Evolutionary conservation across 495 filamentous ascomycete genomes (phyloP).

Genomic region (Neurospora tetrasperma): DNA sequence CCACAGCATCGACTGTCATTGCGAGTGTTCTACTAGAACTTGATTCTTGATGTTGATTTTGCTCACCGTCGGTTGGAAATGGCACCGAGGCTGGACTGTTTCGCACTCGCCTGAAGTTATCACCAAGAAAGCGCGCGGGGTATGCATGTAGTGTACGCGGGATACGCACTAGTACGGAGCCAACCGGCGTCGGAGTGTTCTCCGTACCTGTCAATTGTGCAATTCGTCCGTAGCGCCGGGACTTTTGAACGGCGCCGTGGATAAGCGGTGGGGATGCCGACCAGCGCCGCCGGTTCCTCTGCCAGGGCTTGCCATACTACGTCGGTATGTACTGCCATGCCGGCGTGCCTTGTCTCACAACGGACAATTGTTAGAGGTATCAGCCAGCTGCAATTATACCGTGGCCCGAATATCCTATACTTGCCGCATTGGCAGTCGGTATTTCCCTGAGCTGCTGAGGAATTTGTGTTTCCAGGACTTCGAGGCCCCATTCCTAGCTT

Average conservation of each 20-base stretch:
- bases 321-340: background rate
- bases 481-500: background rate
- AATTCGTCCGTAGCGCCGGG: background rate
- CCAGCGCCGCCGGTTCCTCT: background rate
- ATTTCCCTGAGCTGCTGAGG: background rate
- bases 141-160: background rate
- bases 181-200: background rate
- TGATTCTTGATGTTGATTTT: constrained; percentile 11
- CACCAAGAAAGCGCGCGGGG: background rate
- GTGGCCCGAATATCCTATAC: background rate
- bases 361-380: background rate
- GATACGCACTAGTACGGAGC: background rate
- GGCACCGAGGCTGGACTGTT: constrained; percentile 1
- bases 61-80: constrained; percentile 11
- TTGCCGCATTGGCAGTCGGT: background rate
- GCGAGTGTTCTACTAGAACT: background rate
- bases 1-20: constrained; percentile 9
- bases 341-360: background rate
- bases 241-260: background rate
- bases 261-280: background rate
- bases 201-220: background rate
- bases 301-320: background rate
- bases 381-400: background rate
- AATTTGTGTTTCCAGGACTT: background rate
- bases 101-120: constrained; percentile 1